phyloP scores from a whole-genome alignment of 176 grass and related monocot genomes.

The Urochloa ruziziensis region DNA sequence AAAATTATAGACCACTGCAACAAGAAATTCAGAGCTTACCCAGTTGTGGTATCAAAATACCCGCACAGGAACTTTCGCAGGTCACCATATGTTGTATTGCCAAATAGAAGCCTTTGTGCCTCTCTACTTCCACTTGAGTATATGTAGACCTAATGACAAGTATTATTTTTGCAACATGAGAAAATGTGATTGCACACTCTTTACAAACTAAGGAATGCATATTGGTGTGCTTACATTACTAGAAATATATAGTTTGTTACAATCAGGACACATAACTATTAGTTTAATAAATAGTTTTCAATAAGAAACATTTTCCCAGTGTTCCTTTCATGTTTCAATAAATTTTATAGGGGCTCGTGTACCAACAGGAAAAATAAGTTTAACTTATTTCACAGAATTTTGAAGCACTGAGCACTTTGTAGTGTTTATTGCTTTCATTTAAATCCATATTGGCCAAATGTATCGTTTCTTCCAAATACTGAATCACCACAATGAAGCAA shows the following conservation, averaged over 20 bases:
- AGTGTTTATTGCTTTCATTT: not conserved
- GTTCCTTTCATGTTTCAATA: not conserved
- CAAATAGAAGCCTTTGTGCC: conserved; percentile 93
- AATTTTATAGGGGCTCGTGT: not conserved
- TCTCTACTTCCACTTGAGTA: conserved; percentile 98
- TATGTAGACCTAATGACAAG: conserved; percentile 77
- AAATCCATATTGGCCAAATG: not conserved
- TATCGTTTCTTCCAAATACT: not conserved
- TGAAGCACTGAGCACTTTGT: not conserved
- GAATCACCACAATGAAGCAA: not conserved
- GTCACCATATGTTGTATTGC: conserved; percentile 76
- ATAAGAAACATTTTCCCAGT: not conserved
- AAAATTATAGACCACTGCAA: not conserved
- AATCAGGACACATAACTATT: not conserved
- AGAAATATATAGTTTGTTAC: not conserved
- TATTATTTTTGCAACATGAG: conserved; percentile 30
- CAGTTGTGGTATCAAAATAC: conserved; percentile 88
- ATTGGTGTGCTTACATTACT: not conserved
- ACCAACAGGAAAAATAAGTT: not conserved
- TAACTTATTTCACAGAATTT: not conserved
- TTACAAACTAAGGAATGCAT: not conserved
- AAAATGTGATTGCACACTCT: not conserved
- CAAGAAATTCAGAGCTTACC: conserved; percentile 59
- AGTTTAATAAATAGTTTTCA: not conserved
- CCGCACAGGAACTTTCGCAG: conserved; percentile 75